Evolutionary conservation across 768 basidiomycete genomes (phyloP), one percentile per base, ranked within the genome.

Genomic region (Tephrocybe sp.): DNA sequence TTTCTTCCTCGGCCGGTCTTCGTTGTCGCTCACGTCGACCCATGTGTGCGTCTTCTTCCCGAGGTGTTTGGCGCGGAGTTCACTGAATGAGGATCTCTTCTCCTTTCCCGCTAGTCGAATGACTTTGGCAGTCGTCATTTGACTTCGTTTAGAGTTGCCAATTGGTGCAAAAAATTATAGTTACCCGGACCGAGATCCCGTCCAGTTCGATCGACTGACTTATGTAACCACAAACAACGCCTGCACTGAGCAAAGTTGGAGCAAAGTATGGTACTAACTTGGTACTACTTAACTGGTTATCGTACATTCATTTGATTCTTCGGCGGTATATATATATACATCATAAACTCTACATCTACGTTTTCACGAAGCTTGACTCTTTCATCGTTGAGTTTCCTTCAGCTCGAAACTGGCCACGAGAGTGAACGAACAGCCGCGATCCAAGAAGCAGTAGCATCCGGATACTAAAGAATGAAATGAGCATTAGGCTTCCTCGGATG

Each of bases 11-110:
- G 52, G 44, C 49, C 61, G 59, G 11, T 60, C 62, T 14, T 75
- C 73, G 22, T 72, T 70, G 63, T 74, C 74, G 60, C 62, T 65
- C 34, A 74, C 68, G 44, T 74, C 72, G 39, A 73, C 66, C 65
- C 69, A 75, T 23, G 70, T 64, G 8, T 57, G 62, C 20, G 63
- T 65, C 30, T 61, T 54, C 31, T 49, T 59, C 14, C 13, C 31
- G 30, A 16, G 17, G 19, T 48, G 33, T n/a, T 47, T 52, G 17
- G 36, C 17, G 31, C 41, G 49, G 11, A 48, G 30, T n/a, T 43
- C 38, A 33, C 22, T 14, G 32, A 36, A 53, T 5, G 32, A 19
- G 4, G 47, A 34, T 17, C 30, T 20, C 32, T 51, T 51, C 16
- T 48, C 44, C 14, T 59, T 52, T 34, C 43, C 43, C 10, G 51